Percentiles rank a stretch among this genome's conserved stretches.
Conservation (phyloP, 2,329 filamentous ascomycete genomes). For the Cryphonectria japonica region DNA sequence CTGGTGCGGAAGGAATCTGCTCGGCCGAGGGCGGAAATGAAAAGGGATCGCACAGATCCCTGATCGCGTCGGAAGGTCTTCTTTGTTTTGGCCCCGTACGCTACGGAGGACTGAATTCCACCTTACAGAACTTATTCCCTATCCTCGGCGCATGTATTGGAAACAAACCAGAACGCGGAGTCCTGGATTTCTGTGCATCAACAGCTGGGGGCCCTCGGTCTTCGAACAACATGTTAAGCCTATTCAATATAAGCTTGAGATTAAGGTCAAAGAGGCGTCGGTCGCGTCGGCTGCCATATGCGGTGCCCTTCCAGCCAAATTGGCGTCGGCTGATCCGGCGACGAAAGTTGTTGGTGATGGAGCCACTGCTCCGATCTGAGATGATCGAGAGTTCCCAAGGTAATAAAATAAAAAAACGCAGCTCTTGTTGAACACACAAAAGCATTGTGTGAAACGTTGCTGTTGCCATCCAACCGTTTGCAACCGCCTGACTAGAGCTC, state of each 20-base stretch:
- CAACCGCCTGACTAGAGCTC: neutral
- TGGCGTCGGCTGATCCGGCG: neutral
- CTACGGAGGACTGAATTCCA: neutral
- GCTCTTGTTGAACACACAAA: neutral
- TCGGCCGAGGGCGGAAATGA: slow-evolving; percentile 5
- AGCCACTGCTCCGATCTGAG: neutral
- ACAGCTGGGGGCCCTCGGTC: neutral
- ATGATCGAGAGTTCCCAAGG: neutral
- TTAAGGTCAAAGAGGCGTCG: neutral
- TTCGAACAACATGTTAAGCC: neutral
- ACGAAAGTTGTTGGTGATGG: neutral
- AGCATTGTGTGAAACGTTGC: neutral
- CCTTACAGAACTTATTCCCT: neutral
- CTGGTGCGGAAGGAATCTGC: neutral
- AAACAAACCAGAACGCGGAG: neutral
- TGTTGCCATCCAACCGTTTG: neutral
- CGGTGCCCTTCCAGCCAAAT: neutral
- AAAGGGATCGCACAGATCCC: neutral
- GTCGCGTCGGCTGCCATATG: neutral
- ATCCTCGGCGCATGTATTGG: neutral
- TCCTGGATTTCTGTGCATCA: neutral
- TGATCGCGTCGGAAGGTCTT: neutral
- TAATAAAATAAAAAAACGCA: neutral
- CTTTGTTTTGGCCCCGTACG: neutral
- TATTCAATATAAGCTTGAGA: neutral